A percentile compares a stretch with the other conserved stretches of the same genome.
These are phyloP conservation scores for Teunomyces lycoperdinae DNA, from an alignment of 805 yeast species.

Conservation along the genomic window DNA sequence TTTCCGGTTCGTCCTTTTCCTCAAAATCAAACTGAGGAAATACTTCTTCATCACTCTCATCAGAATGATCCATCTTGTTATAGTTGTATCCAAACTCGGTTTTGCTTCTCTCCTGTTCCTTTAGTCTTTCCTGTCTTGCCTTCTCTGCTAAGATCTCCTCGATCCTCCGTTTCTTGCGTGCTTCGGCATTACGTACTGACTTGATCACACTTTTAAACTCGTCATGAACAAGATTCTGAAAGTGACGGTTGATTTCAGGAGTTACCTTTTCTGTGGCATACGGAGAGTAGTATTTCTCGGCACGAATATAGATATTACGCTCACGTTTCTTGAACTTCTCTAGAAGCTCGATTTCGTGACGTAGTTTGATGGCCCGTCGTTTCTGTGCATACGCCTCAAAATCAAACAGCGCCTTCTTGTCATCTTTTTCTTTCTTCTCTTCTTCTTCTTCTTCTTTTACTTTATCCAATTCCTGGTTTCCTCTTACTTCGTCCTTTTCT, in stretches of 20 bases:
- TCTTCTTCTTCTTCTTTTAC: not conserved
- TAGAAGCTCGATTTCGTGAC: slow-evolving; percentile 12
- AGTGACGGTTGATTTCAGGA: slow-evolving; percentile 19
- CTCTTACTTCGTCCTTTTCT: not conserved
- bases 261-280: slow-evolving; percentile 27
- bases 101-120: slow-evolving; percentile 27
- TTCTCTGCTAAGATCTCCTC: slow-evolving; percentile 15
- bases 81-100: slow-evolving; percentile 30
- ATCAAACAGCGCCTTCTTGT: slow-evolving; percentile 39
- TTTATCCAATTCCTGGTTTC: slow-evolving; percentile 1
- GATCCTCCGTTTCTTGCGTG: slow-evolving; percentile 11
- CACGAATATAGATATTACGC: slow-evolving; percentile 33
- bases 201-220: slow-evolving; percentile 32
- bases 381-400: slow-evolving; percentile 57
- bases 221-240: slow-evolving; percentile 18
- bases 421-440: not conserved
- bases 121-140: slow-evolving; percentile 26
- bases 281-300: slow-evolving; percentile 38
- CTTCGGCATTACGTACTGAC: slow-evolving; percentile 29
- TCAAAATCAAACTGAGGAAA: slow-evolving; percentile 13
- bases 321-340: slow-evolving; percentile 19
- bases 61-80: slow-evolving; percentile 12
- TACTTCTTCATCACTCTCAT: slow-evolving; percentile 7
- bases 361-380: slow-evolving; percentile 15
- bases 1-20: slow-evolving; percentile 3